A percentile compares a stretch with the other conserved stretches of the same genome.
Evolutionary conservation across 352 stramenopile species (phyloP).

Genomic region (Globisporangium alternatum): DNA sequence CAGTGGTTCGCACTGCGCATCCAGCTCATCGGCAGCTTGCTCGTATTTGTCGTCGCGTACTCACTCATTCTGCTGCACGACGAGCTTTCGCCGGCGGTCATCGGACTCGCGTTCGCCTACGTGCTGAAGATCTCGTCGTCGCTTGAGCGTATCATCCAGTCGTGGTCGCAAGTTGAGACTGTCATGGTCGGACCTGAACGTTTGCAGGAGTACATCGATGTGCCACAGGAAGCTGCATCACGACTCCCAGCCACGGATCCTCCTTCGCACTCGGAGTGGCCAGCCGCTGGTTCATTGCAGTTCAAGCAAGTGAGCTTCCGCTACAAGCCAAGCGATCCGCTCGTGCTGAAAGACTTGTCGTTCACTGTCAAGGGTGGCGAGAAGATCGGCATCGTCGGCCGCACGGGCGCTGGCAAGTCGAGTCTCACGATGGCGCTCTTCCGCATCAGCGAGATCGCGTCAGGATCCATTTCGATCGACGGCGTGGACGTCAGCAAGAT

Average conservation of each 20-base stretch:
- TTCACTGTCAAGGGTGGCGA: conserved; percentile 35
- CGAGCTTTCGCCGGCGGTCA: conserved; percentile 47
- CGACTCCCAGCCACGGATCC: conserved; percentile 24
- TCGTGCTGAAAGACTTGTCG: conserved; percentile 41
- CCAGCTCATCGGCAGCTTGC: conserved; percentile 75
- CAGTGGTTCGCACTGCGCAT: conserved; percentile 58
- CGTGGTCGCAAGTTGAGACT: conserved; percentile 26
- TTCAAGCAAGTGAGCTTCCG: conserved; percentile 87
- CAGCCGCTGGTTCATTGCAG: conserved; percentile 56
- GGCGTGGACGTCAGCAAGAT: conserved; percentile 70
- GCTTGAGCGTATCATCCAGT: conserved; percentile 69
- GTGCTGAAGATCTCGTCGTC: conserved; percentile 70
- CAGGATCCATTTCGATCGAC: conserved; percentile 86
- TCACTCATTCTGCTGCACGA: conserved; percentile 45
- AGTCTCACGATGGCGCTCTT: conserved; percentile 91
- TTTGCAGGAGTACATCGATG: conserved; percentile 70
- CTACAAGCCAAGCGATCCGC: conserved; percentile 74
- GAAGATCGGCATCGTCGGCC: conserved; percentile 87
- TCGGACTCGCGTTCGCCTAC: conserved; percentile 82
- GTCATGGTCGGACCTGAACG: conserved; percentile 85
- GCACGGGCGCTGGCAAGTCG: conserved; percentile 86
- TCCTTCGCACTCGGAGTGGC: conserved; percentile 64
- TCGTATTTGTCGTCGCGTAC: conserved; percentile 67
- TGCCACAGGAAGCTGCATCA: conserved; percentile 20
- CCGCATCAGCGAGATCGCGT: conserved; percentile 84